Conservation (phyloP, 768 basidiomycete genomes). For the Tricholoma terreum region DNA sequence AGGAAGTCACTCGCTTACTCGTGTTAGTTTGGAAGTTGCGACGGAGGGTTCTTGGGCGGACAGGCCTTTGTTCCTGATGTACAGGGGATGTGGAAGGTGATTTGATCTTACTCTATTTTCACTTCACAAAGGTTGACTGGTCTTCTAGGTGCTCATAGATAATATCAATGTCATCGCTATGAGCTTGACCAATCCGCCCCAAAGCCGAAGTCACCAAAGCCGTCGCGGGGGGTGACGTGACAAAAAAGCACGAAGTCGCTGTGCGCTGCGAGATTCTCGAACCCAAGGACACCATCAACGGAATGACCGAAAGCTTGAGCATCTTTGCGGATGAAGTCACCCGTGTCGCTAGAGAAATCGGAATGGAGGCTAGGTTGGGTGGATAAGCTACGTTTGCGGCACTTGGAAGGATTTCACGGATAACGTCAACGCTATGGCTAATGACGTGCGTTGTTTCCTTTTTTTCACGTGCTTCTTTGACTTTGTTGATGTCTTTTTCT, state of each 20-base stretch:
- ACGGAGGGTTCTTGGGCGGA: slow-evolving; percentile 89
- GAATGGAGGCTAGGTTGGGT: slow-evolving; percentile 92
- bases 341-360: slow-evolving; percentile 92
- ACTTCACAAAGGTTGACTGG: not conserved
- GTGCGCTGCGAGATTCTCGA: slow-evolving; percentile 91
- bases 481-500: too few relatives aligned
- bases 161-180: slow-evolving; percentile 91
- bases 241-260: too few relatives aligned
- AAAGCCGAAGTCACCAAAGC: slow-evolving; percentile 92
- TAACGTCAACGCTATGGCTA: slow-evolving; percentile 95
- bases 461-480: too few relatives aligned
- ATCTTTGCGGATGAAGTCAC: slow-evolving; percentile 79
- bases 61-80: slow-evolving; percentile 92
- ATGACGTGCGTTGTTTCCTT: slow-evolving; percentile 53
- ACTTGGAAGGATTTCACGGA: slow-evolving; percentile 97
- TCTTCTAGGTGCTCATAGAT: slow-evolving; percentile 52
- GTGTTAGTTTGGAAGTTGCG: slow-evolving; percentile 90
- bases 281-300: slow-evolving; percentile 89
- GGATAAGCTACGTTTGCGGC: slow-evolving; percentile 92
- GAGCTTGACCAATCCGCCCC: slow-evolving; percentile 83
- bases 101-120: not conserved
- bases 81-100: slow-evolving; percentile 88
- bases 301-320: slow-evolving; percentile 87
- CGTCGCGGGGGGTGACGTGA: slow-evolving; percentile 89
- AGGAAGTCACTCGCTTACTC: slow-evolving; percentile 85